These are phyloP conservation scores for Gamarada debralockiae DNA, from an alignment of 495 filamentous ascomycete genomes.

Conservation along the genomic window DNA sequence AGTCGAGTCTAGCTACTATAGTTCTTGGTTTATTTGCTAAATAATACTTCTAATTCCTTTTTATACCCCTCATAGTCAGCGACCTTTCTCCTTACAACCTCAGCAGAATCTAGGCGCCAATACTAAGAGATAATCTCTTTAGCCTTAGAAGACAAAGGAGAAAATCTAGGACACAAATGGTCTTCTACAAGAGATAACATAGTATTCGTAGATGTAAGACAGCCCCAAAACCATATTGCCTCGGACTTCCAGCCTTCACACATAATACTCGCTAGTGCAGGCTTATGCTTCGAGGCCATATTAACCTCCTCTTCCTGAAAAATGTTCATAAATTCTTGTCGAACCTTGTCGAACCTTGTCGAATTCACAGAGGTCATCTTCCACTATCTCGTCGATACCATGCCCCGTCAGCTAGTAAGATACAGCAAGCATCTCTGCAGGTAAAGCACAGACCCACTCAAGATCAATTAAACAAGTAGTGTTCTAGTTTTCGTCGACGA, in stretches of 20 bases:
- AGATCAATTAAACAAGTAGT: slow-evolving; percentile 32
- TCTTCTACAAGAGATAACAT: slow-evolving; percentile 24
- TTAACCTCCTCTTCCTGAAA: slow-evolving; percentile 17
- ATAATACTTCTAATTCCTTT: slow-evolving; percentile 18
- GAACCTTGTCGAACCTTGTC: slow-evolving; percentile 14
- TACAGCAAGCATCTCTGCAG: slow-evolving; percentile 31
- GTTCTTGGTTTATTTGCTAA: slow-evolving; percentile 15
- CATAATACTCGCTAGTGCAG: slow-evolving; percentile 10
- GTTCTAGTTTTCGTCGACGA: slow-evolving; percentile 33
- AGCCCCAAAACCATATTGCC: slow-evolving; percentile 16
- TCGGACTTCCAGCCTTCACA: slow-evolving; percentile 13
- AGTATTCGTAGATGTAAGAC: slow-evolving; percentile 21
- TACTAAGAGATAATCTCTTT: slow-evolving; percentile 21
- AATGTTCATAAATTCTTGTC: slow-evolving; percentile 15
- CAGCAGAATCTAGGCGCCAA: slow-evolving; percentile 18
- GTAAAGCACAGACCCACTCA: slow-evolving; percentile 36
- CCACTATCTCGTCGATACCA: slow-evolving; percentile 24
- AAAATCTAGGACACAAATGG: slow-evolving; percentile 24
- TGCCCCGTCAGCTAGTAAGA: slow-evolving; percentile 32
- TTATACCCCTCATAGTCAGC: slow-evolving; percentile 14
- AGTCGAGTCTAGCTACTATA: too few relatives aligned
- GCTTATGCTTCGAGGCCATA: slow-evolving; percentile 4
- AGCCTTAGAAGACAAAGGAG: slow-evolving; percentile 9
- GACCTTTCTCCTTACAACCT: slow-evolving; percentile 18
- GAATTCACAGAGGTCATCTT: slow-evolving; percentile 16